Evolutionary conservation across 768 basidiomycete genomes (phyloP).

Genomic region (Rhodosporidiobolus sp.): DNA sequence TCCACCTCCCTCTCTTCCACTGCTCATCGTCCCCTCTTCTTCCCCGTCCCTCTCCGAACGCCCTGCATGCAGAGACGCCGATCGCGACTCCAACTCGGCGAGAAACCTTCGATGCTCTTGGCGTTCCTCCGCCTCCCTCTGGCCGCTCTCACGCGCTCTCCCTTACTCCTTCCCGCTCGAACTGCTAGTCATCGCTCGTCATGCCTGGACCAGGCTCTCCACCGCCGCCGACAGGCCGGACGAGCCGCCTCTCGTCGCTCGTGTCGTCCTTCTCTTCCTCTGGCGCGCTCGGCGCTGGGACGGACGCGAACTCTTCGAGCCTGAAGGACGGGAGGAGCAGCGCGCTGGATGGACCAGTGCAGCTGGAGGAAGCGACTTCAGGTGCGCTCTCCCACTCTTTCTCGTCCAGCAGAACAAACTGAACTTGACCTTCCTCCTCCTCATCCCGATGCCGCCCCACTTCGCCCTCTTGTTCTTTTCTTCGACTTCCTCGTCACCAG

Average conservation of each 20-base stretch:
- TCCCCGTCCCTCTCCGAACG: too few relatives aligned
- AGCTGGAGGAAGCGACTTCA: constrained; percentile 2
- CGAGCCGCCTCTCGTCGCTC: neutral
- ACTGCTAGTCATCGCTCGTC: neutral
- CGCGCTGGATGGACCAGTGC: neutral
- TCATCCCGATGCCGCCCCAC: neutral
- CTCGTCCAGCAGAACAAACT: too few relatives aligned
- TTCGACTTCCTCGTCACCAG: too few relatives aligned
- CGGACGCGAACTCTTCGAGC: too few relatives aligned
- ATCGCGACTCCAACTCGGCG: too few relatives aligned
- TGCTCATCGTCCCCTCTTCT: too few relatives aligned
- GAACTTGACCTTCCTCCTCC: neutral
- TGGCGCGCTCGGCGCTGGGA: too few relatives aligned
- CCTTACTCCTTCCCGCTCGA: neutral
- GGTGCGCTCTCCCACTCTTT: constrained; percentile 1
- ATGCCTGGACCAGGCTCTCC: neutral
- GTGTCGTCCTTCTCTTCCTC: constrained; percentile 1
- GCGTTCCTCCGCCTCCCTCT: too few relatives aligned
- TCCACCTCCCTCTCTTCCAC: too few relatives aligned
- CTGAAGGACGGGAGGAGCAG: neutral
- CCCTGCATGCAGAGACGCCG: too few relatives aligned
- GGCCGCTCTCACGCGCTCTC: neutral
- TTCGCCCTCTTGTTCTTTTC: neutral
- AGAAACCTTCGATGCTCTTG: too few relatives aligned
- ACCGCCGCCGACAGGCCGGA: neutral